Conservation (phyloP, 805 yeast genomes). For the Metschnikowia henanensis region DNA sequence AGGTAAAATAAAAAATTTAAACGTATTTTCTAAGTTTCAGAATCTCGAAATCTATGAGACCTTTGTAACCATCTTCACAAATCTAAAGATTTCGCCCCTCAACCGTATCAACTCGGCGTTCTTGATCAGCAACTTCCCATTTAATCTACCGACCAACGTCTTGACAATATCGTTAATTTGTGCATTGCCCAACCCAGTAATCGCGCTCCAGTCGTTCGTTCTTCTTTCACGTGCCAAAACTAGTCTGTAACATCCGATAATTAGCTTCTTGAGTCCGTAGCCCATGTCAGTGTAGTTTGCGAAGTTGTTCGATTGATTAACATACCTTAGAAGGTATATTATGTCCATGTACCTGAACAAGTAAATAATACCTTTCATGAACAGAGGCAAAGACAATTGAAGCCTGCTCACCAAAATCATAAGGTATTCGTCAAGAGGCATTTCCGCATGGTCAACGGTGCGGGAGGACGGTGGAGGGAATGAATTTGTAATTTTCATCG, state of each 20-base stretch:
- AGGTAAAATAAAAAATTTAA: too few relatives aligned
- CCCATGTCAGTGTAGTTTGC: conserved; percentile 46
- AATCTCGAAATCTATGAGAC: conserved; percentile 18
- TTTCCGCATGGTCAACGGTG: conserved; percentile 23
- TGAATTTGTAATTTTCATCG: conserved; percentile 43
- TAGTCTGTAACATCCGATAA: conserved; percentile 42
- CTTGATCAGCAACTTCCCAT: conserved; percentile 41
- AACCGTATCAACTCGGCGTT: conserved; percentile 36
- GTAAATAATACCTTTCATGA: conserved; percentile 43
- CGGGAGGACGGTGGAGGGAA: conserved; percentile 42
- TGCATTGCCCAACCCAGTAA: conserved; percentile 37
- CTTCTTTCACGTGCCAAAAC: conserved; percentile 34
- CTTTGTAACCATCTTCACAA: conserved; percentile 41
- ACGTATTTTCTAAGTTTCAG: neutral
- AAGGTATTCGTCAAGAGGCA: conserved; percentile 42
- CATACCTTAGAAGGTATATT: conserved; percentile 43
- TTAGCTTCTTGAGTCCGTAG: conserved; percentile 39
- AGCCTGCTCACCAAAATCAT: conserved; percentile 39
- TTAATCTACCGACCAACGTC: conserved; percentile 37
- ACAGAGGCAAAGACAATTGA: conserved; percentile 33
- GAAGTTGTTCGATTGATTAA: conserved; percentile 45
- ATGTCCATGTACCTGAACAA: conserved; percentile 48
- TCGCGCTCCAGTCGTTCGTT: conserved; percentile 31
- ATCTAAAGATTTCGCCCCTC: conserved; percentile 40
- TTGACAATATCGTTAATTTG: conserved; percentile 37